Evolutionary conservation across 495 filamentous ascomycete genomes (phyloP).

Genomic region (Xylaria cubensis): DNA sequence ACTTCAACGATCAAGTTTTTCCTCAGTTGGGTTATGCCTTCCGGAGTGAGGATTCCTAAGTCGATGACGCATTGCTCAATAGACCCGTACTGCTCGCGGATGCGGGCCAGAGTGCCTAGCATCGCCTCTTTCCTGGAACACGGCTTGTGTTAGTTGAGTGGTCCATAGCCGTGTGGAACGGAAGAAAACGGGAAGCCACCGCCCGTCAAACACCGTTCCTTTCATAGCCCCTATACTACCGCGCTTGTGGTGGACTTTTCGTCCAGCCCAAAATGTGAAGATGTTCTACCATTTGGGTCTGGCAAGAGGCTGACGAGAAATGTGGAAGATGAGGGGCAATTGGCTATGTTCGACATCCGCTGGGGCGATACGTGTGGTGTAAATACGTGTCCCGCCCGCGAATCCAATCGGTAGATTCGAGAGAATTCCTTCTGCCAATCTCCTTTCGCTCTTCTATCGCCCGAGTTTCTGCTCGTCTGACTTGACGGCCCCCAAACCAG

Average conservation of each 20-base stretch:
- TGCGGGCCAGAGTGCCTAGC: slow-evolving; percentile 56
- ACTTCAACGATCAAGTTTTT: slow-evolving; percentile 54
- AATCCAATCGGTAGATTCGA: neutral
- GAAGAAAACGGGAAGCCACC: neutral
- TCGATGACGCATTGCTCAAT: slow-evolving; percentile 61
- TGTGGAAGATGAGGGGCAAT: neutral
- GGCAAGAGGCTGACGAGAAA: neutral
- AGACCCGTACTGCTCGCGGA: slow-evolving; percentile 61
- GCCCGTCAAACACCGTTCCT: neutral
- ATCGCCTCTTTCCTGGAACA: slow-evolving; percentile 58
- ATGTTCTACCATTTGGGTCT: neutral
- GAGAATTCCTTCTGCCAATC: neutral
- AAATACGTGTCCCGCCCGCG: neutral
- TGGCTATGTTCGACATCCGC: neutral
- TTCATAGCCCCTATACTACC: neutral
- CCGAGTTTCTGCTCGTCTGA: neutral
- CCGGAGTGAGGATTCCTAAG: slow-evolving; percentile 58
- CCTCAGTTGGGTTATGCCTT: slow-evolving; percentile 56
- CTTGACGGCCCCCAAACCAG: slow-evolving; percentile 14
- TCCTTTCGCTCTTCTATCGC: neutral
- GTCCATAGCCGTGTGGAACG: neutral
- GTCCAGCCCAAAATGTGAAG: neutral
- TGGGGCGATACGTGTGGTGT: neutral
- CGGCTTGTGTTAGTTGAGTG: neutral
- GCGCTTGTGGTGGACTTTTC: neutral